Percentiles rank a stretch among this genome's conserved stretches.
These are phyloP conservation scores for Hemisphaericaspora lyxosophila DNA, from an alignment of 1,139 yeast genomes.

Conservation along the genomic window DNA sequence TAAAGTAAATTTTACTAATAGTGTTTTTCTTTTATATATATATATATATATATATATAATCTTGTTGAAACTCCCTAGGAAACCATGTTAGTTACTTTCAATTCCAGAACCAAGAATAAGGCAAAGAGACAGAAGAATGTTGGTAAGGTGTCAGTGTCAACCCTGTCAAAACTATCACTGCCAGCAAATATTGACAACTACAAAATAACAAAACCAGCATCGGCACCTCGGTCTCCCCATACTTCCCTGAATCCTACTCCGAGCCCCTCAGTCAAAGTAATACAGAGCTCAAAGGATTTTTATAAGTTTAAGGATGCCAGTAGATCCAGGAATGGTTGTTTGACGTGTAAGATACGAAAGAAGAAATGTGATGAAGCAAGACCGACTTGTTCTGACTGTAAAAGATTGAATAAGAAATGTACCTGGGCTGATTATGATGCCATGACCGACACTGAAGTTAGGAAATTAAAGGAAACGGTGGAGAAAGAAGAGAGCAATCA, in stretches of 20 bases:
- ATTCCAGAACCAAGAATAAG: constrained; percentile 11
- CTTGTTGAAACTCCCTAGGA: neutral
- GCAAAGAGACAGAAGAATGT: neutral
- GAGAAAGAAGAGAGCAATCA: constrained; percentile 30
- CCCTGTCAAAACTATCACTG: neutral
- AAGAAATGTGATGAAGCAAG: constrained; percentile 68
- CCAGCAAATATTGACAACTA: neutral
- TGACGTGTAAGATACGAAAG: constrained; percentile 69
- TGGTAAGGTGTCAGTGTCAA: neutral
- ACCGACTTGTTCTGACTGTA: constrained; percentile 63
- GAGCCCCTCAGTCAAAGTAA: constrained; percentile 9
- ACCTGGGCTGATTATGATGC: constrained; percentile 34
- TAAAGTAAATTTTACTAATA: too few relatives aligned
- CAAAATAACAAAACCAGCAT: constrained; percentile 2
- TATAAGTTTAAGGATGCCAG: constrained; percentile 14
- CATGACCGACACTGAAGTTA: constrained; percentile 30
- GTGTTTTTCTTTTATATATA: too few relatives aligned
- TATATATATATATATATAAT: too few relatives aligned
- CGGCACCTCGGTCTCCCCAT: neutral
- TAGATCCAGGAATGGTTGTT: constrained; percentile 60
- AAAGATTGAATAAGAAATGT: constrained; percentile 53
- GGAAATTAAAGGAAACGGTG: constrained; percentile 24
- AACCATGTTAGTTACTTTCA: constrained; percentile 19
- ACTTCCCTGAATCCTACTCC: neutral
- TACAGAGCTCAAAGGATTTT: constrained; percentile 14